These are phyloP conservation scores for Pyrrhoderma lamaoense DNA, from an alignment of 1,284 basidiomycete species.

Conservation along the genomic window DNA sequence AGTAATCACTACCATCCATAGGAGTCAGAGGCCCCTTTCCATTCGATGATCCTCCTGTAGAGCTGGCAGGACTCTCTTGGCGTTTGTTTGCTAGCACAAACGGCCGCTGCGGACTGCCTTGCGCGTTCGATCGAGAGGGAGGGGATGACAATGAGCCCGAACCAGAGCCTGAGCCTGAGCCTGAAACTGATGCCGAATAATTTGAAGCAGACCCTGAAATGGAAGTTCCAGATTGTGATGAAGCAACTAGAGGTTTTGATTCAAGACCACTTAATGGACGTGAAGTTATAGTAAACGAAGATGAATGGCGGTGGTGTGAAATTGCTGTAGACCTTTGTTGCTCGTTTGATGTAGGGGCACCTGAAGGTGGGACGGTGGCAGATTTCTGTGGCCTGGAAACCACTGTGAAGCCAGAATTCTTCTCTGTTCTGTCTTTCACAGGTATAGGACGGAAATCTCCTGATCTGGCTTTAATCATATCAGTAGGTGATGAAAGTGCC, in stretches of 20 bases:
- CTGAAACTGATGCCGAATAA: background rate
- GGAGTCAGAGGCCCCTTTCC: slow-evolving; percentile 25
- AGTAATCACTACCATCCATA: slow-evolving; percentile 22
- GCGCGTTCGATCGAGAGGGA: background rate
- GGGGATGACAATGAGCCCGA: slow-evolving; percentile 2
- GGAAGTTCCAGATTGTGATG: background rate
- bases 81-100: slow-evolving; percentile 14
- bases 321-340: slow-evolving; percentile 27
- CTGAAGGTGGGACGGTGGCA: slow-evolving; percentile 7
- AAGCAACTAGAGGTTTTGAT: slow-evolving; percentile 4
- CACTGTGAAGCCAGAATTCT: slow-evolving; percentile 13
- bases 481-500: background rate
- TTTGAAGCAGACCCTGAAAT: background rate
- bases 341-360: background rate
- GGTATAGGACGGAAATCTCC: slow-evolving; percentile 12
- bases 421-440: slow-evolving; percentile 7
- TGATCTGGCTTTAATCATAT: background rate
- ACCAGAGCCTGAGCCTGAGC: slow-evolving; percentile 10
- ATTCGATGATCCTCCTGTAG: slow-evolving; percentile 24
- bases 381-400: slow-evolving; percentile 17
- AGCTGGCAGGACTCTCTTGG: slow-evolving; percentile 23
- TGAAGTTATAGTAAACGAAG: slow-evolving; percentile 62
- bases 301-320: slow-evolving; percentile 48
- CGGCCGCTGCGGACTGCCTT: slow-evolving; percentile 4
- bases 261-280: slow-evolving; percentile 33